Evolutionary conservation across 2,329 filamentous ascomycete species (phyloP), one percentile per base, ranked within the genome.

Genomic region (Phoma sp.): DNA sequence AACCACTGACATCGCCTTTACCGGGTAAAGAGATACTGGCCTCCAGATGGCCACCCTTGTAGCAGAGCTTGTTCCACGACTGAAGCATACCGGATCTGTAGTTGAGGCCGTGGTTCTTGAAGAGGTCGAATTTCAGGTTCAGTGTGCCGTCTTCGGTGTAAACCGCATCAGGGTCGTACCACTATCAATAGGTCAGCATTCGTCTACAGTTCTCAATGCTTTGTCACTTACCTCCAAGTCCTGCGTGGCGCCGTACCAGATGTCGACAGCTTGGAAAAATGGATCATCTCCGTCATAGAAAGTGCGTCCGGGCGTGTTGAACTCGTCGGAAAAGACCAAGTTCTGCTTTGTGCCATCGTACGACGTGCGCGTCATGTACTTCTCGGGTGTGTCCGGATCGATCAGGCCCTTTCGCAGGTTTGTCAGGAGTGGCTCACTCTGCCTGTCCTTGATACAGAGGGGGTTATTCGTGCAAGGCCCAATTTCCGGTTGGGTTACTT

Each of bases 61-160:
- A 90, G 72, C 88, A 89, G 49, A 90, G 69, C 68, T 89, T 84
- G 70, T 90, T 90, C 87, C 87, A 90, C 9, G 85, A 88, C 65
- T 90, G 87, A 7, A 90, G 61, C 87, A 90, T 90, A n/a, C 86
- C 87, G 5, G 87, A 89, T 45, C 87, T 82, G 66, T 87, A 90
- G 55, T 87, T 80, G 22, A 89, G 75, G 42, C 82, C 81, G 68
- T 90, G 87, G 58, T 83, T 90, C 58, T 82, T 73, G 67, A 86
- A 88, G 6, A 81, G 78, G 66, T 89, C 86, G 61, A 90, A 88
- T 40, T 80, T 80, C 45, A 90, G 75, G 65, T 87, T 83, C 35
- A 89, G 77, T 1, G 82, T 82, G 24, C 87, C 87, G 59, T 86
- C 79, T 37, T 77, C 79, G 3, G 87, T 89, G 2, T 81, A 83